These are phyloP conservation scores for Stagonosporopsis rhizophila DNA, from an alignment of 2,329 filamentous ascomycete genomes.

Conservation along the genomic window DNA sequence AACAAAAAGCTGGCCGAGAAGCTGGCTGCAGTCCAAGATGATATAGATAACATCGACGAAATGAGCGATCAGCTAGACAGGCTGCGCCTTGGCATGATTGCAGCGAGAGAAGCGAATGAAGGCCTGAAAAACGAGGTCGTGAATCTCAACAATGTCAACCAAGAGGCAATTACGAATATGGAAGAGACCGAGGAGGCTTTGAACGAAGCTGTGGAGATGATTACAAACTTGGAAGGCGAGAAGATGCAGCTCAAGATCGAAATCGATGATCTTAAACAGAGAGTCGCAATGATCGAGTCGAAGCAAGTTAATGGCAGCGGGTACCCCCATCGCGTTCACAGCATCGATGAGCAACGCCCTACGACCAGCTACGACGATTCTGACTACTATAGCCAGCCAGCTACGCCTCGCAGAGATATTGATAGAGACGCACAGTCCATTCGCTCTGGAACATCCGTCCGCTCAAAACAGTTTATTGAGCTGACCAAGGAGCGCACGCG, in stretches of 20 bases:
- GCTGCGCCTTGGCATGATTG: conserved; percentile 26
- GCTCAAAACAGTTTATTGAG: conserved; percentile 41
- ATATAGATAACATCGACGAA: conserved; percentile 20
- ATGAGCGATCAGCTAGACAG: conserved; percentile 27
- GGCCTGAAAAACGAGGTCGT: conserved; percentile 31
- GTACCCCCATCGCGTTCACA: conserved; percentile 37
- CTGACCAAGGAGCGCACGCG: conserved; percentile 32
- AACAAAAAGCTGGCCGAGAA: conserved; percentile 32
- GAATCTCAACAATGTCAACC: conserved; percentile 37
- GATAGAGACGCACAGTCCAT: conserved; percentile 4
- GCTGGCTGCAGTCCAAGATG: conserved; percentile 30
- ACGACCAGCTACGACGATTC: conserved; percentile 48
- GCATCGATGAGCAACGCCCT: conserved; percentile 45
- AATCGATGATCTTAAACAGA: conserved; percentile 31
- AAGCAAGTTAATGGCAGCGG: conserved; percentile 25
- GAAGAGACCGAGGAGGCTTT: conserved; percentile 37
- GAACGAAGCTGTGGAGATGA: conserved; percentile 44
- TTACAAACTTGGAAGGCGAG: conserved; percentile 39
- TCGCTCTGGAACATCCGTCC: conserved; percentile 29
- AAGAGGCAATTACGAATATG: conserved; percentile 36
- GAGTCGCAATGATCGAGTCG: conserved; percentile 26
- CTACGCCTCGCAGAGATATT: conserved; percentile 30
- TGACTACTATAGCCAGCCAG: conserved; percentile 48
- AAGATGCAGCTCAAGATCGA: conserved; percentile 35
- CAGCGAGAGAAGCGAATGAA: conserved; percentile 27